Evolutionary conservation across 2,329 filamentous ascomycete species (phyloP).

Genomic region (Penicillium fuscoglaucum): DNA sequence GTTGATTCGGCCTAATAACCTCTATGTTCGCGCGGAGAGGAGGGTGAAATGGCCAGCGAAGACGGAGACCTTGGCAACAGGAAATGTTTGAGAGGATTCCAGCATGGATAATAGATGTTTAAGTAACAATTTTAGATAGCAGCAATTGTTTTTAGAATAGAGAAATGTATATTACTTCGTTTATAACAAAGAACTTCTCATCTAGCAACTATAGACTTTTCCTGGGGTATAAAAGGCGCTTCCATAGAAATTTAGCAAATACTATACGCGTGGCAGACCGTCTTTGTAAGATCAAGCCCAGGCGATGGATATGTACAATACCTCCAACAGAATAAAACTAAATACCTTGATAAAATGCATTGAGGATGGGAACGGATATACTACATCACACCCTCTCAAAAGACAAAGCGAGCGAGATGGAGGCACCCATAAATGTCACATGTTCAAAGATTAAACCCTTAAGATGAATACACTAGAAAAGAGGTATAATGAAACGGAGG

Average conservation of each 20-base stretch:
- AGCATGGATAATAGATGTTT: not conserved
- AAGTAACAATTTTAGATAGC: too few species aligned
- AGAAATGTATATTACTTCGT: not conserved
- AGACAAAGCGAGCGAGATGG: not conserved
- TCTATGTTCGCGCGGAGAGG: slow-evolving; percentile 26
- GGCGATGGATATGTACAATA: not conserved
- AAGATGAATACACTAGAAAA: not conserved
- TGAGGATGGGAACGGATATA: not conserved
- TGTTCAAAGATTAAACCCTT: not conserved
- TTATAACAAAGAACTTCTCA: not conserved
- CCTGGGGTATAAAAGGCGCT: not conserved
- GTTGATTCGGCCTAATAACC: slow-evolving; percentile 30
- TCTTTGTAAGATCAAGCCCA: not conserved
- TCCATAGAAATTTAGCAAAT: not conserved
- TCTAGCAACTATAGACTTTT: too few species aligned
- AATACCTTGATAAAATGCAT: not conserved
- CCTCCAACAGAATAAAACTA: too few species aligned
- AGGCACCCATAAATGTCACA: not conserved
- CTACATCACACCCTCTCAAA: not conserved
- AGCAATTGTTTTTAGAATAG: not conserved
- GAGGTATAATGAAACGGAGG: not conserved
- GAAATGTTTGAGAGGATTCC: not conserved
- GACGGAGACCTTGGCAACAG: not conserved
- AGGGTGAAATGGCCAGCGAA: slow-evolving; percentile 19
- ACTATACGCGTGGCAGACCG: not conserved